Base-by-base conservation (phyloP, 306 rosid species). In the Trichosanthes cucumerina region DNA sequence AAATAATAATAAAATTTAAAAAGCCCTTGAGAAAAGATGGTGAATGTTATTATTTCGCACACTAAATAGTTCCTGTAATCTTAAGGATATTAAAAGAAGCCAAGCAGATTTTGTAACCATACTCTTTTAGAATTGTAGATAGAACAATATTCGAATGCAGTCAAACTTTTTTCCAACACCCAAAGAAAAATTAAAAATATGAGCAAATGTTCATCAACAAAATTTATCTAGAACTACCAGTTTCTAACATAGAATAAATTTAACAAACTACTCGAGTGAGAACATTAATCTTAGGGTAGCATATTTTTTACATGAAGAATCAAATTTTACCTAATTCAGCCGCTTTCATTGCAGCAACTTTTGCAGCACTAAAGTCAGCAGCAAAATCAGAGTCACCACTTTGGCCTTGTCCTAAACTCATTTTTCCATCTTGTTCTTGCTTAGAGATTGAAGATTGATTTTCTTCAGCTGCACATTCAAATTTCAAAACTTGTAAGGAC, bases 321-420 rank as follows among this genome's bases (percentile, higher is more conserved):
- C 0, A 81, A 15, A 66, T 19, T 73, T 50, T 86, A 91, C 97
- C 99, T 86, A 91, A 78, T 88, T 92, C 99, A 84, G 99, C 99
- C 81, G 99, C 99, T 86, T 89, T 92, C 89, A 95, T 89, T 21
- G 99, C 99, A 16, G 97, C 97, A 87, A 88, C 80, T 85, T 95
- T 95, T 9, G 99, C 97, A 80, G 89, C 91, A 84, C 88, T 88
- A 33, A 88, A 13, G 80, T 95, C 89, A 86, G 71, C 88, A 84
- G 80, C 85, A 69, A 43, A 57, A 50, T 86, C 88, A n/a, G 86
- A 79, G 62, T 86, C 90, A 81, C 82, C 80, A 79, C 81, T 78
- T 85, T 84, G 82, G 65, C 79, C 62, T 57, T 82, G 78, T 44
- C 72, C 86, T 44, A 49, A 56, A 83, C 80, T 83, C 84, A 76